A percentile compares a stretch with the other conserved stretches of the same genome.
phyloP scores from a whole-genome alignment of 1,284 basidiomycete species.

The Xanthoconium separans region DNA sequence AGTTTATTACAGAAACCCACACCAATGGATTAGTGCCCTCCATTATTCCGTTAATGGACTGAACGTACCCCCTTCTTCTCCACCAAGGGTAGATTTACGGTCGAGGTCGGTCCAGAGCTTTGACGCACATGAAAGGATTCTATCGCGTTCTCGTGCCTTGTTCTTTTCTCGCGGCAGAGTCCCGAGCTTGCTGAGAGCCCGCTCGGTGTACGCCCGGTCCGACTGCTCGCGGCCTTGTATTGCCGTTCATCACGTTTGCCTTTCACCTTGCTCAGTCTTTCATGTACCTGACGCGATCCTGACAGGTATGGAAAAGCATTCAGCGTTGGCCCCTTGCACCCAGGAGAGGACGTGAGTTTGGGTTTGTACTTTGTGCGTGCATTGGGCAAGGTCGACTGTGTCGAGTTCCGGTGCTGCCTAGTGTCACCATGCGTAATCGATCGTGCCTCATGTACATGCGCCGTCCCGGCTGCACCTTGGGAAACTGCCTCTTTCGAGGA shows the following conservation, averaged over 20 bases:
- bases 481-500: constrained; percentile 20
- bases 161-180: constrained; percentile 1
- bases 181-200: constrained; percentile 5
- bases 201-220: neutral
- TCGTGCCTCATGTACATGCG: constrained; percentile 6
- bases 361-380: constrained; percentile 33
- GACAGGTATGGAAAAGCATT: constrained; percentile 23
- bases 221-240: neutral
- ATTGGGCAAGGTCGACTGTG: constrained; percentile 18
- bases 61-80: constrained; percentile 32
- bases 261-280: constrained; percentile 9
- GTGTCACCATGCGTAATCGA: neutral
- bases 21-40: constrained; percentile 24
- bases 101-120: constrained; percentile 15
- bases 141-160: neutral
- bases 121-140: constrained; percentile 2
- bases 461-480: constrained; percentile 3
- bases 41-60: constrained; percentile 26
- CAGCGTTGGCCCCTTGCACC: constrained; percentile 18
- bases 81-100: constrained; percentile 26
- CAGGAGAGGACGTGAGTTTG: constrained; percentile 8
- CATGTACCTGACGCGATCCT: constrained; percentile 10
- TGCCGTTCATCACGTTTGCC: constrained; percentile 5
- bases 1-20: neutral
- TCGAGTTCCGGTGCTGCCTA: constrained; percentile 1